Conservation (phyloP, 2,329 filamentous ascomycete species). For the Aspergillus costaricaensis region DNA sequence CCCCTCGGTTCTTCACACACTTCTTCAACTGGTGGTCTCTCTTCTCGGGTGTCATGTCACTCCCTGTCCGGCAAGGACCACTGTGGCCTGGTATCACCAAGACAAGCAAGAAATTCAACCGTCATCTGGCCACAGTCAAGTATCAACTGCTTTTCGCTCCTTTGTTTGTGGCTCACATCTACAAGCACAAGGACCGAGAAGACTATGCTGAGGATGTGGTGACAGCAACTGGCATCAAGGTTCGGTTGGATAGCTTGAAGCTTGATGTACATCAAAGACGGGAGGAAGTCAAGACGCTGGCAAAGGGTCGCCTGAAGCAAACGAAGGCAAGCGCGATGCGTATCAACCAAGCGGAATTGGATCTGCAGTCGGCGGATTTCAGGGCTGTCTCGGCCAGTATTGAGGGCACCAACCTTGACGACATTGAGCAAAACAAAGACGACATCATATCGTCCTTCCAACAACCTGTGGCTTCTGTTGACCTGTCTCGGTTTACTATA, state of each 20-base stretch:
- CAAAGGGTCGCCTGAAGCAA: slow-evolving; percentile 73
- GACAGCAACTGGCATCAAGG: slow-evolving; percentile 93
- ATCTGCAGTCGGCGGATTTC: slow-evolving; percentile 87
- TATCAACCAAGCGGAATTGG: slow-evolving; percentile 90
- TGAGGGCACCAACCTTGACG: slow-evolving; percentile 74
- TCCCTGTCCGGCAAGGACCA: slow-evolving; percentile 88
- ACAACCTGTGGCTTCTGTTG: slow-evolving; percentile 53
- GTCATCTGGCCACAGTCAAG: slow-evolving; percentile 97
- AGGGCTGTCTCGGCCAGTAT: slow-evolving; percentile 91
- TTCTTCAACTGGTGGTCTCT: slow-evolving; percentile 98
- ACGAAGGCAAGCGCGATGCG: slow-evolving; percentile 89
- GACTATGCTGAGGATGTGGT: slow-evolving; percentile 77
- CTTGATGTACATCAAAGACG: slow-evolving; percentile 91
- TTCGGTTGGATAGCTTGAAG: slow-evolving; percentile 95
- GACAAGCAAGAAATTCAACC: slow-evolving; percentile 96
- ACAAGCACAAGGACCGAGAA: slow-evolving; percentile 96
- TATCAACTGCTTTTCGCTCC: slow-evolving; percentile 92
- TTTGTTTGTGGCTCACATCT: slow-evolving; percentile 92
- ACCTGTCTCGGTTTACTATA: slow-evolving; percentile 87
- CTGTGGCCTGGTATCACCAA: slow-evolving; percentile 93
- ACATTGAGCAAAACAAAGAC: slow-evolving; percentile 64
- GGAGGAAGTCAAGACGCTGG: slow-evolving; percentile 83
- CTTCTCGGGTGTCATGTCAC: slow-evolving; percentile 90
- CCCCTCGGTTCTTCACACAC: slow-evolving; percentile 94
- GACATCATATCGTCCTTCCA: slow-evolving; percentile 60